A percentile compares a stretch with the other conserved stretches of the same genome.
Evolutionary conservation across 2,329 filamentous ascomycete species (phyloP).

Genomic region (Emmonsiellopsis sp.): DNA sequence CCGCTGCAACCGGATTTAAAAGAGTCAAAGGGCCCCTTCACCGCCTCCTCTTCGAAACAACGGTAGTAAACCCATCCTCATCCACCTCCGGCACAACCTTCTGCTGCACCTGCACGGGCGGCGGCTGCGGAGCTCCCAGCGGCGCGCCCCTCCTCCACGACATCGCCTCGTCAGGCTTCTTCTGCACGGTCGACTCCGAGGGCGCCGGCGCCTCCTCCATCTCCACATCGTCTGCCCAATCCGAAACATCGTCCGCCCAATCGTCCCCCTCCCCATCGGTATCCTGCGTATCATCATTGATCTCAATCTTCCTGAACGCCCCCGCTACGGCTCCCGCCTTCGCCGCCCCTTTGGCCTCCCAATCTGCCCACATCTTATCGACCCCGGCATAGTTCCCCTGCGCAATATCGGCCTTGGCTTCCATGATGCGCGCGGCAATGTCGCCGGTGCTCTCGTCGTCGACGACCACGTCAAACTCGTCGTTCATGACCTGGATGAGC

Average conservation of each 20-base stretch:
- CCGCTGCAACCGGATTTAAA: too few species aligned
- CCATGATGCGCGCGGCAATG: constrained; percentile 64
- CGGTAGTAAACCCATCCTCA: constrained; percentile 72
- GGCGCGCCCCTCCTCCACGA: not conserved
- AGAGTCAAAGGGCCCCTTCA: constrained; percentile 10
- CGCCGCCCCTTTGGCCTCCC: constrained; percentile 23
- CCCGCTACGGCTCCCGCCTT: constrained; percentile 43
- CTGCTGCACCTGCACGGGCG: constrained; percentile 28
- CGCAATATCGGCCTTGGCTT: constrained; percentile 53
- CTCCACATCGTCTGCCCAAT: constrained; percentile 47
- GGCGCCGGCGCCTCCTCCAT: constrained; percentile 59
- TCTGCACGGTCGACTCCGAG: not conserved
- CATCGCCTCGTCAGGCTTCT: not conserved
- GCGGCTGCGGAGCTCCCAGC: not conserved
- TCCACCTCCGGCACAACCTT: constrained; percentile 63
- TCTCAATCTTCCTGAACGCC: constrained; percentile 29
- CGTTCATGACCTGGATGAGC: constrained; percentile 80
- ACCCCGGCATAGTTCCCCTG: constrained; percentile 59
- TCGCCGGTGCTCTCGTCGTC: constrained; percentile 78
- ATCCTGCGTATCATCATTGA: constrained; percentile 39
- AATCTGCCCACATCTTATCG: constrained; percentile 47
- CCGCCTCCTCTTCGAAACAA: constrained; percentile 58
- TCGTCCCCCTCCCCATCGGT: constrained; percentile 49
- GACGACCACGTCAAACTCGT: constrained; percentile 88
- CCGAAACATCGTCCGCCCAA: constrained; percentile 37